phyloP scores from a whole-genome alignment of 2,329 filamentous ascomycete species.

The Emericellopsis cladophorae region DNA sequence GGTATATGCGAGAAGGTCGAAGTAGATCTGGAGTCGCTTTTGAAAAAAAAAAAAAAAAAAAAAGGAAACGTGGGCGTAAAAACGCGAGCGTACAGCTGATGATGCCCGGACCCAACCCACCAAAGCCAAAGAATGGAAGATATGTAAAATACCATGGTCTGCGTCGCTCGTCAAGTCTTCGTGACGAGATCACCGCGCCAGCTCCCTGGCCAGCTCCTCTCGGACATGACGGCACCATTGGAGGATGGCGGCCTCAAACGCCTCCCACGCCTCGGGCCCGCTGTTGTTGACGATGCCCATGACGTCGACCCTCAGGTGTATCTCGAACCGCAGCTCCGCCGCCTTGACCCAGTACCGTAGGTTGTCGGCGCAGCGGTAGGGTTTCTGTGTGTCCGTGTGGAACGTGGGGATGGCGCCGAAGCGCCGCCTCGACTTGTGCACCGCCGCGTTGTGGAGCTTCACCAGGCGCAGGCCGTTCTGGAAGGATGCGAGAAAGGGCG shows the following conservation, averaged over 20 bases:
- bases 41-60: no score
- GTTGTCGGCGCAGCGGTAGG: constrained; percentile 89
- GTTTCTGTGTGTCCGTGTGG: constrained; percentile 88
- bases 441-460: constrained; percentile 77
- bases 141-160: no score
- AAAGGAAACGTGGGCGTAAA: no score
- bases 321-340: constrained; percentile 86
- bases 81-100: no score
- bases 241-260: constrained; percentile 73
- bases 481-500: constrained; percentile 60
- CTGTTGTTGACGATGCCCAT: constrained; percentile 74
- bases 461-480: constrained; percentile 73
- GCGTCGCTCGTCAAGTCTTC: no score
- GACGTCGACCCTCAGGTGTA: constrained; percentile 70
- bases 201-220: constrained; percentile 68
- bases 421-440: constrained; percentile 70
- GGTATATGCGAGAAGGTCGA: no score
- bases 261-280: constrained; percentile 56
- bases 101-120: no score
- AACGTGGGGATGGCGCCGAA: constrained; percentile 84
- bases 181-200: constrained; percentile 9
- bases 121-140: no score
- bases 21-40: no score
- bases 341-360: constrained; percentile 94
- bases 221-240: constrained; percentile 75